phyloP scores from a whole-genome alignment of 805 yeast genomes.

The Isabelozyma heimii region DNA sequence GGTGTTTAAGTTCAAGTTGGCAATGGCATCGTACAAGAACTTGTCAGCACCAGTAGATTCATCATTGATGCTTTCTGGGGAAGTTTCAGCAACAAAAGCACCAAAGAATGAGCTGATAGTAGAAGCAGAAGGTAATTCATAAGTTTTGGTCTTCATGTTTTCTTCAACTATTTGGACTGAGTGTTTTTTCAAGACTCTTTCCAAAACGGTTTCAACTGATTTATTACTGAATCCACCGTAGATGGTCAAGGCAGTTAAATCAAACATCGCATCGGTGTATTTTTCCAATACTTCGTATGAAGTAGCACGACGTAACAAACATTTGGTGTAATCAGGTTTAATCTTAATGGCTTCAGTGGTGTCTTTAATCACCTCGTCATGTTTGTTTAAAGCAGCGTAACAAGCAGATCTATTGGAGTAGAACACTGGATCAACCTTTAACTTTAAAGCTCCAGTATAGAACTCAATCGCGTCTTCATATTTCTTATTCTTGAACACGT shows the following conservation, averaged over 20 bases:
- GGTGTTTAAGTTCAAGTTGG: constrained; percentile 49
- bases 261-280: constrained; percentile 84
- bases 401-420: constrained; percentile 97
- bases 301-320: constrained; percentile 88
- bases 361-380: constrained; percentile 83
- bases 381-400: constrained; percentile 75
- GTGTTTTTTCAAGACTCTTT: constrained; percentile 79
- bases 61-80: constrained; percentile 48
- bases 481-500: constrained; percentile 65
- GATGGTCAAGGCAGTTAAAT: constrained; percentile 83
- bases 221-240: constrained; percentile 80
- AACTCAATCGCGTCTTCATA: constrained; percentile 73
- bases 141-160: constrained; percentile 48
- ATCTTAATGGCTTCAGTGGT: constrained; percentile 81
- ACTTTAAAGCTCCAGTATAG: constrained; percentile 73
- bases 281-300: constrained; percentile 82
- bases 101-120: constrained; percentile 84
- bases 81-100: constrained; percentile 65
- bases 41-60: constrained; percentile 61
- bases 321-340: constrained; percentile 88
- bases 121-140: constrained; percentile 75
- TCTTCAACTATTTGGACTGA: constrained; percentile 71
- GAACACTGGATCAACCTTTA: constrained; percentile 81
- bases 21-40: constrained; percentile 63
- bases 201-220: constrained; percentile 75